Base-by-base conservation (phyloP, 768 basidiomycete genomes). In the Podaxis rugospora region DNA sequence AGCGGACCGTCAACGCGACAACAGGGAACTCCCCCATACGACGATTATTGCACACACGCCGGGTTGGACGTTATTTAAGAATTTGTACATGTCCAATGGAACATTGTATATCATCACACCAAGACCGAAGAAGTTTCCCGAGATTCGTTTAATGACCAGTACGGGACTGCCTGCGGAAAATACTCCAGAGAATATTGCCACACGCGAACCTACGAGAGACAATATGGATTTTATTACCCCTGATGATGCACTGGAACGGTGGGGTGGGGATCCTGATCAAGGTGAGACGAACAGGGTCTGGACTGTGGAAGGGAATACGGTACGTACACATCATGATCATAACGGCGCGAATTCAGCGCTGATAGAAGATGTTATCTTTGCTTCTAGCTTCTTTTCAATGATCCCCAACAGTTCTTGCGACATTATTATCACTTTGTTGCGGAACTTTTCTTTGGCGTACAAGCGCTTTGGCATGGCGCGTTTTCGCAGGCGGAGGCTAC, bases 341-440 rank as follows among this genome's bases (percentile, higher is more conserved):
- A 49, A 4, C 18, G 36, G 14, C 23, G 13, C 35, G 2, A 18
- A 7, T 5, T 18, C 10, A 2, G 25, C 44, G 40, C 39, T 40
- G 13, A n/a, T 6, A 11, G 5, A 16, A 56, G 14, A 55, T 5
- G 28, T 37, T 57, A 10, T 7, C 7, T 40, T 57, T 1, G 27
- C 21, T 52, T 59, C 16, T 50, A 86, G 84, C 65, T 85, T 10
- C 70, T 86, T 39, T 78, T 87, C 67, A 89, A 89, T 68, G 90
- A 91, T 62, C 88, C 90, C 0, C 59, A 70, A 1, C 89, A 92
- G 67, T 90, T 94, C 79, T 79, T 93, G n/a, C 76, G 79, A 50
- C 93, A 94, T 70, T 94, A 93, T 71, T 94, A 93, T 72, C 93
- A 94, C 72, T 87, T 92, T 62, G 89, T 88, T 35, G 93, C 89